Evolutionary conservation across 345 rosid species (phyloP), one percentile per base, ranked within the genome.

Genomic region (Aethionema arabicum): DNA sequence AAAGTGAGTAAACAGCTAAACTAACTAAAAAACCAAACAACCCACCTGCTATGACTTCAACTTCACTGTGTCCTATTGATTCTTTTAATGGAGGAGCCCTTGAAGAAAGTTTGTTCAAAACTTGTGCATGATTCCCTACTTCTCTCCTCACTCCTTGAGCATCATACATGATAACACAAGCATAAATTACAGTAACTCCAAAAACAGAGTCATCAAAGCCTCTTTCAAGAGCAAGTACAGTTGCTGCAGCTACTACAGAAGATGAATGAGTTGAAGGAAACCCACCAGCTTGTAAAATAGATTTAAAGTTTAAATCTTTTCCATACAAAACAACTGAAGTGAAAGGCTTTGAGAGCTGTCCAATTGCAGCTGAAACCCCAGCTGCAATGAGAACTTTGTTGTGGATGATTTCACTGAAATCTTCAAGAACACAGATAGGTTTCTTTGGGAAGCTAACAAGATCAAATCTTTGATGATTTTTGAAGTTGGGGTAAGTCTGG

Each of bases 121-220:
- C 69, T 74, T 14, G 83, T 6, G 89, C 90, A 72, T 91, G 98
- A 61, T 71, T 79, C 32, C 98, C 98, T n/a, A 86, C 98, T 78
- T 91, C 98, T 81, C 91, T 84, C 68, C 98, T 75, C 48, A 88
- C 96, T 0, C 96, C 96, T 96, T 85, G 95, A 12, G 96, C 85
- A 63, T 88, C 98, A 66, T 91, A 88, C 96, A 86, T 88, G 83
- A 88, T 66, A 67, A 88, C 90, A 56, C 79, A 77, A 44, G 98
- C 98, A 59, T 91, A 86, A 52, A 91, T 92, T 52, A 86, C 67
- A 2, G 85, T 65, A 1, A 88, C 67, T 43, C 98, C 96, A 60
- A 91, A 80, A 44, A 91, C 77, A 11, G 95, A 82, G 67, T 91
- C 98, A 4, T 81, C 79, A 74, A 91, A 88, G 6, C 98, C 96